Percentiles rank a stretch among this genome's conserved stretches.
Evolutionary conservation across 495 filamentous ascomycete genomes (phyloP).

Genomic region (Chaetomium cochliodes): DNA sequence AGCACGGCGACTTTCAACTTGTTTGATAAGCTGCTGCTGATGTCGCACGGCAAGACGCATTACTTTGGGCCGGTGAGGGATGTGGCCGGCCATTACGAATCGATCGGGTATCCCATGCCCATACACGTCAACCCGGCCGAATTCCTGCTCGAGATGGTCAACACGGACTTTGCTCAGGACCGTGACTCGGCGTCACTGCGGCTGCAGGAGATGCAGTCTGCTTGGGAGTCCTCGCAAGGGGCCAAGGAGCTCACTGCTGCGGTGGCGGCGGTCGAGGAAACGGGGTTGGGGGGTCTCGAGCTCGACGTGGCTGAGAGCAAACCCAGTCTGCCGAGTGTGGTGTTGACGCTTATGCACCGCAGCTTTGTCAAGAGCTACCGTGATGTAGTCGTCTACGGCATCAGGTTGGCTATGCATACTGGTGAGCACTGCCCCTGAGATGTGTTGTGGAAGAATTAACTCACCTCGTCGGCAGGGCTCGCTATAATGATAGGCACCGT

Average conservation of each 20-base stretch:
- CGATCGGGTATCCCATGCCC: constrained; percentile 59
- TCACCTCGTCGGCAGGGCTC: constrained; percentile 40
- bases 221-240: constrained; percentile 40
- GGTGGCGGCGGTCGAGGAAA: constrained; percentile 20
- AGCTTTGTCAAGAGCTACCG: constrained; percentile 77
- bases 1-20: constrained; percentile 72
- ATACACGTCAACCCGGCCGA: constrained; percentile 74
- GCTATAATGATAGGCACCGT: constrained; percentile 89
- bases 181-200: constrained; percentile 41
- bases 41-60: constrained; percentile 65
- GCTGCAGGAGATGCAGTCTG: constrained; percentile 44
- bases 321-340: constrained; percentile 29
- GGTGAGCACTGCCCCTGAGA: constrained; percentile 43
- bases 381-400: constrained; percentile 78
- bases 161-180: constrained; percentile 62
- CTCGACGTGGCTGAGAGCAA: constrained; percentile 27
- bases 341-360: constrained; percentile 59
- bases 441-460: constrained; percentile 11
- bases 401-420: constrained; percentile 78
- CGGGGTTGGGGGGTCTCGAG: constrained; percentile 3
- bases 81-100: constrained; percentile 58
- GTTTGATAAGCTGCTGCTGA: constrained; percentile 74
- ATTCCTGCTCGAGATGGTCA: constrained; percentile 70
- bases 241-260: constrained; percentile 20
- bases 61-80: constrained; percentile 62